A percentile compares a stretch with the other conserved stretches of the same genome.
phyloP scores from a whole-genome alignment of 2,329 filamentous ascomycete species.

The Cadophora gregata region DNA sequence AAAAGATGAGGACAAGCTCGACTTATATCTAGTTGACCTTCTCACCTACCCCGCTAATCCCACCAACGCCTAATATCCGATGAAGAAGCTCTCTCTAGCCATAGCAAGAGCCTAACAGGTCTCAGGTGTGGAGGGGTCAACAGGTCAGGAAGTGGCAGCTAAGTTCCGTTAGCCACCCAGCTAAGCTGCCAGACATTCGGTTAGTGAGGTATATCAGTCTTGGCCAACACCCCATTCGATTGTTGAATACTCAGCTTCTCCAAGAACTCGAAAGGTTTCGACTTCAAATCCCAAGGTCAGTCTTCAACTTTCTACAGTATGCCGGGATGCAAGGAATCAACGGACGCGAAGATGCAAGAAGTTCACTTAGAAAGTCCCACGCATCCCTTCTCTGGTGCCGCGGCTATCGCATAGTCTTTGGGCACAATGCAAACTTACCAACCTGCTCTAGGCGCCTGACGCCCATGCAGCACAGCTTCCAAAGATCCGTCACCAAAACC shows the following conservation, averaged over 20 bases:
- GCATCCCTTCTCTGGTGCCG: not conserved
- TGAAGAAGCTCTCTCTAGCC: not conserved
- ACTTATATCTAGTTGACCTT: not conserved
- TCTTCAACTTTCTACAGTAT: not conserved
- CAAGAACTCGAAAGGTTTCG: not conserved
- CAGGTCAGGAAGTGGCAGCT: not conserved
- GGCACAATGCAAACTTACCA: not conserved
- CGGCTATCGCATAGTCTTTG: not conserved
- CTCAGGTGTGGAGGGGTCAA: not conserved
- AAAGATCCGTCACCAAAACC: too few relatives aligned
- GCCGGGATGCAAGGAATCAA: not conserved
- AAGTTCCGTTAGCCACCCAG: not conserved
- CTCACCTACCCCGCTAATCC: not conserved
- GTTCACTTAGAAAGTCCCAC: not conserved
- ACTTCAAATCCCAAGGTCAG: not conserved
- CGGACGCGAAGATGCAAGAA: not conserved
- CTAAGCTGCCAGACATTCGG: not conserved
- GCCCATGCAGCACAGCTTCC: not conserved
- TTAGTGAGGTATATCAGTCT: not conserved
- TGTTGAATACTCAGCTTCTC: not conserved
- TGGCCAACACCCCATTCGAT: not conserved
- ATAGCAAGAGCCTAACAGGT: not conserved
- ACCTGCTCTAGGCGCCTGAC: not conserved
- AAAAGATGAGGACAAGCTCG: not conserved
- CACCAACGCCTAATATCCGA: not conserved